These are phyloP conservation scores for Coemansia reversa DNA, from an alignment of 192 early-diverging fungal genomes.

Conservation along the genomic window DNA sequence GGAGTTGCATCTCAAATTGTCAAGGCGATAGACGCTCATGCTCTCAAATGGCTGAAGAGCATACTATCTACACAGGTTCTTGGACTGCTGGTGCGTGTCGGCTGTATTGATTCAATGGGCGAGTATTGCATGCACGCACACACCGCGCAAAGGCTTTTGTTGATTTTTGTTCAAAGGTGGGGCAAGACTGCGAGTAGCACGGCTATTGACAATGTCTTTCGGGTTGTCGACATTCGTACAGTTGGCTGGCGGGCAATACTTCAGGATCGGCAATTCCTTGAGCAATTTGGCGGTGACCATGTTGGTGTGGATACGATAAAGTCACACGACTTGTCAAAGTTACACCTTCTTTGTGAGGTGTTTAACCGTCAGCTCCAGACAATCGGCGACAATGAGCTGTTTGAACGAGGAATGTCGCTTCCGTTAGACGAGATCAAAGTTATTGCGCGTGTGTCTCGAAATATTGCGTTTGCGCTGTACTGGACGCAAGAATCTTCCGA, in stretches of 20 bases:
- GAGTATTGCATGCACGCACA: background rate
- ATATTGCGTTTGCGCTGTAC: constrained; percentile 72
- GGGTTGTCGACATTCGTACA: constrained; percentile 40
- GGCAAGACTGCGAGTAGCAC: constrained; percentile 36
- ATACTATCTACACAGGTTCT: constrained; percentile 30
- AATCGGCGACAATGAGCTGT: constrained; percentile 86
- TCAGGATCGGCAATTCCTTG: constrained; percentile 28
- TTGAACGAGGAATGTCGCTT: constrained; percentile 53
- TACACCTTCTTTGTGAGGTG: constrained; percentile 73
- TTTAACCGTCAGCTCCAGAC: constrained; percentile 72
- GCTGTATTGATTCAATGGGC: constrained; percentile 18
- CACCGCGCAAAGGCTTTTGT: constrained; percentile 35
- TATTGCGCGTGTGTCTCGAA: constrained; percentile 49
- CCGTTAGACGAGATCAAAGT: constrained; percentile 25
- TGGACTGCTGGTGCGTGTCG: constrained; percentile 31
- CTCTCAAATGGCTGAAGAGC: constrained; percentile 42
- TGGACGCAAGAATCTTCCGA: constrained; percentile 58
- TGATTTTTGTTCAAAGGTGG: constrained; percentile 45
- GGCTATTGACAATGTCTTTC: constrained; percentile 45
- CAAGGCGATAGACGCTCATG: constrained; percentile 17
- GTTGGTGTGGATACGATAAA: constrained; percentile 26
- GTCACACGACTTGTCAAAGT: constrained; percentile 15
- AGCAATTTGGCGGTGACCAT: constrained; percentile 27
- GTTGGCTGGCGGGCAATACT: constrained; percentile 35
- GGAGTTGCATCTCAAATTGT: constrained; percentile 10